Conservation (phyloP, 2,329 filamentous ascomycete genomes). For the Epichloe sp. region DNA sequence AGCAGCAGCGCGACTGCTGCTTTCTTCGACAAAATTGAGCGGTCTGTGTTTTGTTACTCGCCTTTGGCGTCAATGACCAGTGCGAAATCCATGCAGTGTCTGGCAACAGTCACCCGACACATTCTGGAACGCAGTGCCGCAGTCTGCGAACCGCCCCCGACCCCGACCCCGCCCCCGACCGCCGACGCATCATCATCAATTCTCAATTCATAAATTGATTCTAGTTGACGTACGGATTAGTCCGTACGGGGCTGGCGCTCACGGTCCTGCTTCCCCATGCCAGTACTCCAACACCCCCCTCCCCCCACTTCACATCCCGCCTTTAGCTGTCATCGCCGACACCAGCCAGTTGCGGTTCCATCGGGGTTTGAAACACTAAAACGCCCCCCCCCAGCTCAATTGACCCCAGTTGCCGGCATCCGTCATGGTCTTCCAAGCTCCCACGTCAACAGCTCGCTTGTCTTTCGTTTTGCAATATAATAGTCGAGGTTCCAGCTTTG, state of each 20-base stretch:
- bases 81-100: no score
- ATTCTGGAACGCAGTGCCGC: not conserved
- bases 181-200: not conserved
- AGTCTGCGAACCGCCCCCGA: no score
- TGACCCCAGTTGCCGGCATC: not conserved
- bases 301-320: not conserved
- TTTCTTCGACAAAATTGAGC: no score
- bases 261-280: constrained; percentile 12
- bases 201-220: no score
- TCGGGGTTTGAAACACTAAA: not conserved
- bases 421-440: not conserved
- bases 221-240: no score
- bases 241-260: not conserved
- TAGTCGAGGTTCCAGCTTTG: not conserved
- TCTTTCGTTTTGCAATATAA: not conserved
- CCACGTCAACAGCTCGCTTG: not conserved
- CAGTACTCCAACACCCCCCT: not conserved
- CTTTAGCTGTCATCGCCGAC: constrained; percentile 6
- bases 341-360: constrained; percentile 3
- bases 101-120: no score
- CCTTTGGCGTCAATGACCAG: no score
- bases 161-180: no score
- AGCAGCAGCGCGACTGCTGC: not conserved
- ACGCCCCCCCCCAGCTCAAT: not conserved
- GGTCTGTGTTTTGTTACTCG: no score